Percentiles rank a stretch among this genome's conserved stretches.
Evolutionary conservation across 2,329 filamentous ascomycete genomes (phyloP).

Genomic region (Didymella lethalis): DNA sequence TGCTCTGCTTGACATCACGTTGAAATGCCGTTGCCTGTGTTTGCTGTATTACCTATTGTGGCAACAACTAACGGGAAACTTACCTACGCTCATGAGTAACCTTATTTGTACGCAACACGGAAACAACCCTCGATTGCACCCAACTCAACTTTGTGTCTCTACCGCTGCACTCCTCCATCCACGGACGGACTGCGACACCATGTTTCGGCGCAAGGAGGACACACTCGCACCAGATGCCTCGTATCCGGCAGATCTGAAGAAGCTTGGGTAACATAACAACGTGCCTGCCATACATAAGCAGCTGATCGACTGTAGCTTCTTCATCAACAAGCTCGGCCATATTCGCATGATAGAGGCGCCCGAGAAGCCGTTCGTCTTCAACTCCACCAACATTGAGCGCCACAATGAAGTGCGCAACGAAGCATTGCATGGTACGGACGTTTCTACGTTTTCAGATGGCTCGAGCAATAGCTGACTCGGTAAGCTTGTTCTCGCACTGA

Average conservation of each 20-base stretch:
- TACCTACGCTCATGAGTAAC: not conserved
- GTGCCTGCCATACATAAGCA: not conserved
- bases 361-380: conserved; percentile 76
- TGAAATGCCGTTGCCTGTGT: conserved; percentile 22
- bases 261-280: conserved; percentile 70
- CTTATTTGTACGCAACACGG: not conserved
- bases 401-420: conserved; percentile 76
- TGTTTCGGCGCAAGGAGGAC: conserved; percentile 78
- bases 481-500: conserved; percentile 69
- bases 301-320: conserved; percentile 66
- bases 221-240: conserved; percentile 71
- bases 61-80: conserved; percentile 23
- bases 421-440: conserved; percentile 70
- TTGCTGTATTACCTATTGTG: conserved; percentile 27
- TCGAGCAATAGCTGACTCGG: conserved; percentile 18
- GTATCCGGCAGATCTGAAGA: conserved; percentile 70
- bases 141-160: not conserved
- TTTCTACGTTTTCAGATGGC: not conserved
- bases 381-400: conserved; percentile 74
- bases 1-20: conserved; percentile 15
- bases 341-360: conserved; percentile 74
- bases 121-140: not conserved
- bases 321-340: conserved; percentile 77
- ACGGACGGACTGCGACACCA: conserved; percentile 47
- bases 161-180: too few species aligned